These are phyloP conservation scores for Colletotrichum abscissum DNA, from an alignment of 2,329 filamentous ascomycete species.

Conservation along the genomic window DNA sequence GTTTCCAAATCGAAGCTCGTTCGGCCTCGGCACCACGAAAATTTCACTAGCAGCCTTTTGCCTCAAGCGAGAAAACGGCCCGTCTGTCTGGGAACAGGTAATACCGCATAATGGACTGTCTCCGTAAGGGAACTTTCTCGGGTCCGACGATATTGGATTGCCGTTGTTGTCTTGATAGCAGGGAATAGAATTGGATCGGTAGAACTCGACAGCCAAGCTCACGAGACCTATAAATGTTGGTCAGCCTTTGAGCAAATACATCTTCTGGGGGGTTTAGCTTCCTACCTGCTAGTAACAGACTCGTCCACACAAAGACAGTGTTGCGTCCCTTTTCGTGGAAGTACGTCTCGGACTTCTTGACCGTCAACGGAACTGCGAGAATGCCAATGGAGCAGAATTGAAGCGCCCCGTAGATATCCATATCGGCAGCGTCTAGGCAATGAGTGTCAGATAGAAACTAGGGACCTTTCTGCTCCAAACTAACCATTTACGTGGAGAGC, in stretches of 20 bases:
- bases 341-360: constrained; percentile 71
- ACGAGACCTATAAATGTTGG: constrained; percentile 58
- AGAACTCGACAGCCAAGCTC: constrained; percentile 74
- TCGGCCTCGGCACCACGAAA: constrained; percentile 70
- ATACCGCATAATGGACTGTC: constrained; percentile 56
- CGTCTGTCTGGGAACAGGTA: constrained; percentile 54
- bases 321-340: constrained; percentile 73
- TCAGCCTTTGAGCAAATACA: neutral
- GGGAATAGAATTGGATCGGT: constrained; percentile 56
- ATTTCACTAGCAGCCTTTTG: constrained; percentile 68
- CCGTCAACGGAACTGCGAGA: constrained; percentile 71
- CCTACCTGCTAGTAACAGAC: constrained; percentile 68
- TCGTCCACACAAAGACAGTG: constrained; percentile 75
- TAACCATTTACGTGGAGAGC: constrained; percentile 68
- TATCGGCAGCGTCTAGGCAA: constrained; percentile 68
- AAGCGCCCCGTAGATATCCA: constrained; percentile 77
- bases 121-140: constrained; percentile 57
- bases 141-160: constrained; percentile 46
- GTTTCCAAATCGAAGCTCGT: constrained; percentile 66
- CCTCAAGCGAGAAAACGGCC: constrained; percentile 67
- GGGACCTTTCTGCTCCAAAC: constrained; percentile 37
- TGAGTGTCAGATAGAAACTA: neutral
- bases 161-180: constrained; percentile 56
- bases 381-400: constrained; percentile 76
- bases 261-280: neutral